Base-by-base conservation (phyloP, 2,329 filamentous ascomycete species). In the Gliomastix tumulicola region DNA sequence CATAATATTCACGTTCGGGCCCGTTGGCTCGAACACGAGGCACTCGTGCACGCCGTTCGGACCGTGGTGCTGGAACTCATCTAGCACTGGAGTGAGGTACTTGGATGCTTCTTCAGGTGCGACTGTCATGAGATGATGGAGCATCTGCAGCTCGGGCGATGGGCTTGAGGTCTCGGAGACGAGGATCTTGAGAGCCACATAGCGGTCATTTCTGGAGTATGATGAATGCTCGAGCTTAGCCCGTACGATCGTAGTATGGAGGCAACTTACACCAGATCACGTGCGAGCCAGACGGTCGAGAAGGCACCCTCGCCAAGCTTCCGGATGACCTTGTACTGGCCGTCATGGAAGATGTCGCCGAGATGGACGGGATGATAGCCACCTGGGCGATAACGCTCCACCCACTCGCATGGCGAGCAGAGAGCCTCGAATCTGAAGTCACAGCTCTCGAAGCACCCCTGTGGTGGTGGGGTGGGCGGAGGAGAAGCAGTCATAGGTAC, bases 1-100 rank as follows among this genome's bases (percentile, higher is more conserved):
- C 40, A 56, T 44, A 32, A 56, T 49, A 10, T 59, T 53, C 15
- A 66, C 49, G 45, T 49, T 66, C 7, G 62, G 49, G 1, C 50
- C 58, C 54, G 59, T 56, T 3, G 49, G 46, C 23, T 58, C 48
- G 21, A 53, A 53, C 1, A 57, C 44, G 1, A 56, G 42, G 22
- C 55, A 61, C 13, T 44, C 43, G 21, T 60, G 57, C 2, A 21
- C 41, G 5, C 56, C 55, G 4, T 59, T 57, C 4, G 57, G 55
- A 1, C 56, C 57, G 1, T 36, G 11, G 27, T 54, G 51, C 2
- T 49, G 37, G 27, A 60, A 60, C 9, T 53, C 44, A 13, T 42
- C 41, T 1, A 53, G n/a, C 2, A 57, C 32, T 20, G 40, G 40
- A 27, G 63, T 54, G 11, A 65, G 25, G 49, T 66, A 44, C 25